Evolutionary conservation across 495 filamentous ascomycete species (phyloP), one percentile per base, ranked within the genome.

Genomic region (Penicillium goetzii): DNA sequence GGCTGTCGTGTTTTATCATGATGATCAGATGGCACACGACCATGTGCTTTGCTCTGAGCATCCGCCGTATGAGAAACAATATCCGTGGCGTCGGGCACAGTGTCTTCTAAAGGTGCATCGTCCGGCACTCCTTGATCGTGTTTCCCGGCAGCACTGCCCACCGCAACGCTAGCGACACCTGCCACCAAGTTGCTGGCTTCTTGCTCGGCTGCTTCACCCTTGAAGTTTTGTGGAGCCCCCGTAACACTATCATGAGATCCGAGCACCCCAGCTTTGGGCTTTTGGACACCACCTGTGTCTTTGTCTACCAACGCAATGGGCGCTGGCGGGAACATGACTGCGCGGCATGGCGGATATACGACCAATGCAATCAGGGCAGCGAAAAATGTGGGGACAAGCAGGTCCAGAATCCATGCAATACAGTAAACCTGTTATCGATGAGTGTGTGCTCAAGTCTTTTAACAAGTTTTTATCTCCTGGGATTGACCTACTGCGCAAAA

Each of bases 151-250:
- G 90, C 91, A 59, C 89, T 89, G 56, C 86, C 88, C 34, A 95
- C 76, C 2, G 90, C 90, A 14, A 96, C 86, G 12, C 85, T 84
- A 17, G 90, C 88, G 57, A 96, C 88, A 28, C 86, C 83, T 61
- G 88, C 88, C 21, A 94, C 87, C 61, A 96, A 87, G 63, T 91
- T 93, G 64, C 83, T 87, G 4, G 92, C 92, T 70, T 96, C 92
- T 61, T 90, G 85, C 71, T 97, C 92, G 12, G 91, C 91, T 1
- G 91, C 90, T 71, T 95, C 92, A 21, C 92, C 92, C 65, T 92
- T 88, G 74, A 92, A 86, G 63, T 89, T 91, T 72, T 95, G 90
- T 0, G 91, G 88, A 5, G 90, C 91, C 32, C 91, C 92, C 0
- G 92, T 96, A 8, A 88, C 81, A 64, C 87, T 92, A 60, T 92